phyloP scores from a whole-genome alignment of 441 rosid genomes.

The Macaranga tanarius region DNA sequence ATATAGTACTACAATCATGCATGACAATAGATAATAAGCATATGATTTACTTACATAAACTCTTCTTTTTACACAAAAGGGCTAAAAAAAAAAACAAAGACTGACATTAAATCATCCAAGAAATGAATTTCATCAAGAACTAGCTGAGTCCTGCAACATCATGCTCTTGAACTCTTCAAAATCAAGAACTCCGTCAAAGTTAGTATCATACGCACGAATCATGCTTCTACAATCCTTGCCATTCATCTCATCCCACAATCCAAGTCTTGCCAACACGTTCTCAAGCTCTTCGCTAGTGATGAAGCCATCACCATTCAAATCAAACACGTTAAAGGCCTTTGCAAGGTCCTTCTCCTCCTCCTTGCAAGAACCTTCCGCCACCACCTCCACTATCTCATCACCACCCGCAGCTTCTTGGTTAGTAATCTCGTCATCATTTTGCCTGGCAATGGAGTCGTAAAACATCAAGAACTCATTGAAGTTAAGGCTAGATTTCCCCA shows the following conservation, averaged over 20 bases:
- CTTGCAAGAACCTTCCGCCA: background rate
- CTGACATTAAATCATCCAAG: too few relatives aligned
- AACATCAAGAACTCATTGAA: conserved; percentile 59
- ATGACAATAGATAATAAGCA: too few relatives aligned
- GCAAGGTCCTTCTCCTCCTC: conserved; percentile 33
- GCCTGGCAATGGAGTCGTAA: conserved; percentile 40
- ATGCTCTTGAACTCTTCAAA: conserved; percentile 75
- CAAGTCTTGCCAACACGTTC: conserved; percentile 56
- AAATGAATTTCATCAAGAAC: background rate
- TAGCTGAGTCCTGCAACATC: conserved; percentile 39
- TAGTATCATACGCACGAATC: conserved; percentile 62
- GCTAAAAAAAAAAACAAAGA: too few relatives aligned
- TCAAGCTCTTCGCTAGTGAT: conserved; percentile 74
- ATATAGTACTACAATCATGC: too few relatives aligned
- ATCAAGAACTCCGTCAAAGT: conserved; percentile 69
- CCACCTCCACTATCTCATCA: background rate
- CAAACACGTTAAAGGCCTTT: conserved; percentile 67
- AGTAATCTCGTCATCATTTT: background rate
- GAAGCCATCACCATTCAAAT: conserved; percentile 64
- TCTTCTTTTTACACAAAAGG: too few relatives aligned
- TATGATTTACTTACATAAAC: too few relatives aligned
- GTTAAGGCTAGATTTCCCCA: conserved; percentile 57
- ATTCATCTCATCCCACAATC: conserved; percentile 60
- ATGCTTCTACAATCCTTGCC: conserved; percentile 58
- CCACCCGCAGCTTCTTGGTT: background rate